A percentile compares a stretch with the other conserved stretches of the same genome.
Evolutionary conservation across 345 rosid species (phyloP).

Genomic region (Schrenkiella parvula): DNA sequence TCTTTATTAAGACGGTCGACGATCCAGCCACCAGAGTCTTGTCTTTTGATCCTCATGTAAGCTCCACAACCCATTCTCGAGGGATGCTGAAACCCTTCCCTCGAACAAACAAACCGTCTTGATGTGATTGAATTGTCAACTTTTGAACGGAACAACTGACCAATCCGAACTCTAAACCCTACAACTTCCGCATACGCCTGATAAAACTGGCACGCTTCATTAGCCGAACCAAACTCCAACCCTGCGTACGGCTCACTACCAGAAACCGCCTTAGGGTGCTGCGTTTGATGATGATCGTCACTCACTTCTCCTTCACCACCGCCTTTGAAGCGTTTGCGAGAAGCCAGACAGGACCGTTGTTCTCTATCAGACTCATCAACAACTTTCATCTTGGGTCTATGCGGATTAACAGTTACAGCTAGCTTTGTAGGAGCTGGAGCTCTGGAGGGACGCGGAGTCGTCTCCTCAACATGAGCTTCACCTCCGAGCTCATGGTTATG

Average conservation of each 20-base stretch:
- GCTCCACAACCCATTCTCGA: constrained; percentile 92
- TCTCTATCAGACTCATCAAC: constrained; percentile 40
- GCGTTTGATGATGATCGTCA: constrained; percentile 4
- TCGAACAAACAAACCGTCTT: constrained; percentile 84
- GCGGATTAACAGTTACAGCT: constrained; percentile 35
- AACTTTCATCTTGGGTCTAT: constrained; percentile 49
- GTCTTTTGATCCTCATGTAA: constrained; percentile 88
- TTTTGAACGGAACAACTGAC: constrained; percentile 90
- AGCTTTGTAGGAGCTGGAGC: constrained; percentile 40
- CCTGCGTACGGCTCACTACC: constrained; percentile 57
- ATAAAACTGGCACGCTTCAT: constrained; percentile 74
- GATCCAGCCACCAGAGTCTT: constrained; percentile 74
- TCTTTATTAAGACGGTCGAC: constrained; percentile 74
- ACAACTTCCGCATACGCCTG: constrained; percentile 57
- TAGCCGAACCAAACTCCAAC: constrained; percentile 69
- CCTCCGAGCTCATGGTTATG: constrained; percentile 82
- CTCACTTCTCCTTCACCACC: constrained; percentile 36
- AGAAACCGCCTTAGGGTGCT: constrained; percentile 21
- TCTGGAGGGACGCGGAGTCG: constrained; percentile 37
- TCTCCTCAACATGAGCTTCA: constrained; percentile 30
- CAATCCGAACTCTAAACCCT: constrained; percentile 82
- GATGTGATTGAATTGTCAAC: constrained; percentile 78
- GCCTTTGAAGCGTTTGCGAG: constrained; percentile 54
- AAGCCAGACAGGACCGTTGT: constrained; percentile 34
- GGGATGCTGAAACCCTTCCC: constrained; percentile 97